Percentiles rank a stretch among this genome's conserved stretches.
Evolutionary conservation across 2,329 filamentous ascomycete species (phyloP).

Genomic region (Xylariaceae sp.): DNA sequence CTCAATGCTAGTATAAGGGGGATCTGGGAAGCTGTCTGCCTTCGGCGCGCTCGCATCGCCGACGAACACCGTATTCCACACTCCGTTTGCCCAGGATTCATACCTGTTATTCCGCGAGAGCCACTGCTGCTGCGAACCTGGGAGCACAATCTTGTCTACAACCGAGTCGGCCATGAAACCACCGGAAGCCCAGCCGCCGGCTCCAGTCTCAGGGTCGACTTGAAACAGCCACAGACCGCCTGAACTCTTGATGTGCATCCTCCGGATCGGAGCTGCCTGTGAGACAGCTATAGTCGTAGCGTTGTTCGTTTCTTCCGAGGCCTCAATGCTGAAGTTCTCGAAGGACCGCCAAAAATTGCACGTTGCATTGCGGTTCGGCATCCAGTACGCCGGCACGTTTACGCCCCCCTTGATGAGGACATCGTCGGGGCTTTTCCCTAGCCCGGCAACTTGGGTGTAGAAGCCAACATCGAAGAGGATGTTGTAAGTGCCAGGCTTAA

Average conservation of each 20-base stretch:
- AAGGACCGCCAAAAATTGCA: constrained; percentile 32
- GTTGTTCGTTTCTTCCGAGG: constrained; percentile 28
- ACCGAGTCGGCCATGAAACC: constrained; percentile 32
- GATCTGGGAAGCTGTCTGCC: constrained; percentile 24
- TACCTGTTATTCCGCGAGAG: constrained; percentile 31
- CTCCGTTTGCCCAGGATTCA: constrained; percentile 31
- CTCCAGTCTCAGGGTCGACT: constrained; percentile 28
- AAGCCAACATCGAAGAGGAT: constrained; percentile 32
- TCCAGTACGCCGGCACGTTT: constrained; percentile 32
- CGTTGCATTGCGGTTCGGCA: constrained; percentile 32
- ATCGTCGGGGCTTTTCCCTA: constrained; percentile 28
- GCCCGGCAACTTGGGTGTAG: constrained; percentile 30
- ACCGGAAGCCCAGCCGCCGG: constrained; percentile 31
- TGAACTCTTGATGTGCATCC: constrained; percentile 29
- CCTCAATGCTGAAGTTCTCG: constrained; percentile 31
- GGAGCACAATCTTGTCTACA: constrained; percentile 28
- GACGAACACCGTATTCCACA: constrained; percentile 34
- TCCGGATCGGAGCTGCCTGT: constrained; percentile 29
- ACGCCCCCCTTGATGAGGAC: constrained; percentile 30
- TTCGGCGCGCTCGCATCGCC: constrained; percentile 27
- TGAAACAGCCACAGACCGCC: constrained; percentile 32
- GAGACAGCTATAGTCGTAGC: constrained; percentile 32
- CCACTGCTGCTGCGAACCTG: constrained; percentile 33
- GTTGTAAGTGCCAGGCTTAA: constrained; percentile 29
- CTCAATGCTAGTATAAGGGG: constrained; percentile 28